phyloP scores from a whole-genome alignment of 2,329 filamentous ascomycete genomes.

The Emergomyces pasteurianus region DNA sequence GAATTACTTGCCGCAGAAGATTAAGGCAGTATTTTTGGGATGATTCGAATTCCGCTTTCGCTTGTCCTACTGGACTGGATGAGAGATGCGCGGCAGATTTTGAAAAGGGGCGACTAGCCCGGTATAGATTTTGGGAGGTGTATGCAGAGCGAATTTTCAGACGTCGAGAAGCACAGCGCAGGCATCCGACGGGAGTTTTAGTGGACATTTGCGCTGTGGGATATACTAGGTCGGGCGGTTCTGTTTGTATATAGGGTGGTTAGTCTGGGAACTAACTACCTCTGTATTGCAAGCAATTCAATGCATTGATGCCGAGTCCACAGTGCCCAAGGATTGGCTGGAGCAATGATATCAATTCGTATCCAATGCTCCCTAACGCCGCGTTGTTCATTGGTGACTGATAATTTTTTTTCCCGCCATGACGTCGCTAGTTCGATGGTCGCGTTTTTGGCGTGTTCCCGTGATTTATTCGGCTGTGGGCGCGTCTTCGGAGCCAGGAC shows the following conservation, averaged over 20 bases:
- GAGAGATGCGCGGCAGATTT: slow-evolving; percentile 7
- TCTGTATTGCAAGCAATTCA: not conserved
- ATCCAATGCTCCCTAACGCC: not conserved
- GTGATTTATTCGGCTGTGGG: slow-evolving; percentile 1
- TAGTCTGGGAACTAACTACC: no score
- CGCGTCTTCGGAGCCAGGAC: slow-evolving; percentile 2
- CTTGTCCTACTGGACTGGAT: slow-evolving; percentile 11
- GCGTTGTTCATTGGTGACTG: not conserved
- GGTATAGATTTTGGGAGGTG: not conserved
- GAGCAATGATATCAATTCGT: not conserved
- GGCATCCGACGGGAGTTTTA: slow-evolving; percentile 1
- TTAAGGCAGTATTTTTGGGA: slow-evolving; percentile 48
- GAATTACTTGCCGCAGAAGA: slow-evolving; percentile 38
- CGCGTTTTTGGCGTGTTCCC: slow-evolving; percentile 3
- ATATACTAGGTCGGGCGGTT: not conserved
- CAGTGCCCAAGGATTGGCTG: not conserved
- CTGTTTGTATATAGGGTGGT: no score
- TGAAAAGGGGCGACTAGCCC: slow-evolving; percentile 17
- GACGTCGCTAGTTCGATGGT: not conserved
- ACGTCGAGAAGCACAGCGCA: slow-evolving; percentile 2
- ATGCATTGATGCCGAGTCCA: not conserved
- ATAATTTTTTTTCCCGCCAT: slow-evolving; percentile 4
- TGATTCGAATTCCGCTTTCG: slow-evolving; percentile 40
- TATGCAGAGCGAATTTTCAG: not conserved
- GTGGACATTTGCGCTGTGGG: not conserved